Base-by-base conservation (phyloP, 108 stramenopile species). In the Fistulifera pelliculosa region DNA sequence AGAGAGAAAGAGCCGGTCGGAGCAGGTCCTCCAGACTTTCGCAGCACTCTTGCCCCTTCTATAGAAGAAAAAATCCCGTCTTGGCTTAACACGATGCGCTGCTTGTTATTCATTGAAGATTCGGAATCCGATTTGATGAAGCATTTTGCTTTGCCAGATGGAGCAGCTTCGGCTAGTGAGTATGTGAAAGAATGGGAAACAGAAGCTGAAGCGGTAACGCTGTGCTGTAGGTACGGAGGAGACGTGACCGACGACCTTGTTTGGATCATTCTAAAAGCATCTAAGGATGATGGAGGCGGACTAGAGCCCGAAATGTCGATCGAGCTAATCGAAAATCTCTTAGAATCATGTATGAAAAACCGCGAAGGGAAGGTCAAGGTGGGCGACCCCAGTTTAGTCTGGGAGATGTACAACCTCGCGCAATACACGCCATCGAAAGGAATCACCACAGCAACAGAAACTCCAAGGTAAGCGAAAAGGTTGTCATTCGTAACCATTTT, bases 161-260 rank as follows among this genome's bases (percentile, higher is more conserved):
- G 8, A 35, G 31, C 31, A 35, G 31, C 8, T 6, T 35, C 31
- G 8, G 1, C 35, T 6, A 17, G 3, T 2, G 27, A 27, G 4
- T 35, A n/a, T n/a, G 50, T 31, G 42, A 39, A 59, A 0, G 54
- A 59, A n/a, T 60, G 61, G 64, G 54, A 53, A 1, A 65, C 66
- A 7, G 63, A 80, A 40, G 22, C 31, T 1, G 50, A 75, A 40
- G 35, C 70, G 18, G 61, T 83, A 8, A 40, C 66, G 1, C 38
- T 70, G 15, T 82, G 76, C 54, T 60, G 60, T 43, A 47, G 56
- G 38, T 68, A 64, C 62, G 76, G 81, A 7, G 49, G 55, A n/a
- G 74, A 76, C 54, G 61, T 87, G 14, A 78, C 82, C 54, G 76
- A 83, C 55, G 76, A 75, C 23, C 75, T 81, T 67, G 27, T 87